Evolutionary conservation across 2,329 filamentous ascomycete species (phyloP), one percentile per base, ranked within the genome.

Genomic region (Exophiala spinifera): DNA sequence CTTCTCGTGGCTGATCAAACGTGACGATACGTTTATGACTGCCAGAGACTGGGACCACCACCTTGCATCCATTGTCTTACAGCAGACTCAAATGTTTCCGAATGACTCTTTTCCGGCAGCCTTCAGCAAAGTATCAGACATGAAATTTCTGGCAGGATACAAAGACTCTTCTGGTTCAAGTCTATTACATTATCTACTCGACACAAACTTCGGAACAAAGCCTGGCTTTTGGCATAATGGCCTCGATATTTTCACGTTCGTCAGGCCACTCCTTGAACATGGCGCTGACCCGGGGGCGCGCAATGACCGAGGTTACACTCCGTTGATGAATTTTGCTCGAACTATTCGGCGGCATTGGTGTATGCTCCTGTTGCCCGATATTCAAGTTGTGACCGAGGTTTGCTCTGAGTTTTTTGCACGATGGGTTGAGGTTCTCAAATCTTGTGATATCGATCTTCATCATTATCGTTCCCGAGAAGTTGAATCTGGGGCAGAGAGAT

Each of bases 21-120:
- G 4, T 4, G 21, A 20, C 8, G 13, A 19, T 4, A 15, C 4
- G 10, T 13, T 14, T 6, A 13, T 14, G 17, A 4, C 23, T 25
- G 23, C 23, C 7, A 3, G 23, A 25, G 23, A 25, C 23, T 25
- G 23, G 23, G 40, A 43, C 14, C 5, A 43, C 40, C 19, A 43
- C 40, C 4, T n/a, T 4, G 40, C 40, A n/a, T 43, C 40, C 11
- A 43, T 43, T 23, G 40, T 43, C 17, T 15, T 43, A 4, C 40
- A 43, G 21, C 40, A 43, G 40, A 43, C 40, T n/a, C 5, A 46
- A 46, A 46, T 46, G 21, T 46, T 28, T 21, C 21, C 43, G 28
- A 46, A 46, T 23, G 43, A 23, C 10, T 46, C 4, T 8, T 46
- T 46, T 5, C 11, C 17, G 40, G 40, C 40, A 43, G 40, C 40